Evolutionary conservation across 768 basidiomycete species (phyloP), one percentile per base, ranked within the genome.

Genomic region (Candolleomyces aberdarensis): DNA sequence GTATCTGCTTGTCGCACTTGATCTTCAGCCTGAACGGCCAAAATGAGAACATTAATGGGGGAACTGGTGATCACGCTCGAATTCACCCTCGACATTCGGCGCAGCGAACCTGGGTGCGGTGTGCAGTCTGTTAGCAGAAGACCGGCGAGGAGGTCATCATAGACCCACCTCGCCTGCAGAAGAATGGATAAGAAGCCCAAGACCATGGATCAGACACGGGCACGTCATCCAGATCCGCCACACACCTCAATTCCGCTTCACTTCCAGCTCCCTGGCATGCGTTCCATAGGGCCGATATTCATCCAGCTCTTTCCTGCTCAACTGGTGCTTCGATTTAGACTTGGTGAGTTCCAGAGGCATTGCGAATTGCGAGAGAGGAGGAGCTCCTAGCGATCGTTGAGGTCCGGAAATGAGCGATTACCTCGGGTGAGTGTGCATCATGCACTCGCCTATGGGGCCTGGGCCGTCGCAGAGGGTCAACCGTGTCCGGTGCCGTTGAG

Each of bases 1-100:
- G 89, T 57, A 90, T 87, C 64, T 87, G 82, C 77, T 90, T 90
- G 82, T 90, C 87, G 76, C 89, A 91, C 69, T 89, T 89, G 71
- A 91, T 89, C 80, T 91, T 87, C 66, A 91, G 78, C 66, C 89
- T 82, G 48, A 8, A 51, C 19, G 52, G n/a, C 29, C 44, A 52
- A 55, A 59, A 59, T 65, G 50, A 67, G 66, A 61, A 62, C 58
- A 52, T 61, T 29, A 36, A 11, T 11, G 56, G 41, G 43, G 40
- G 22, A 73, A 72, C 75, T 78, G 79, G 76, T 80, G 77, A 83
- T 83, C 87, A 82, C 83, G 85, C 54, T 3, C n/a, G 39, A 4
- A 22, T 39, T 17, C 83, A 83, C 80, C 81, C 75, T 63, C 88
- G 84, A 80, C 89, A 91, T 74, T 91, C 89, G 67, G 88, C 88